Evolutionary conservation across 352 stramenopile genomes (phyloP).

Genomic region (Pythium phragmiticola): DNA sequence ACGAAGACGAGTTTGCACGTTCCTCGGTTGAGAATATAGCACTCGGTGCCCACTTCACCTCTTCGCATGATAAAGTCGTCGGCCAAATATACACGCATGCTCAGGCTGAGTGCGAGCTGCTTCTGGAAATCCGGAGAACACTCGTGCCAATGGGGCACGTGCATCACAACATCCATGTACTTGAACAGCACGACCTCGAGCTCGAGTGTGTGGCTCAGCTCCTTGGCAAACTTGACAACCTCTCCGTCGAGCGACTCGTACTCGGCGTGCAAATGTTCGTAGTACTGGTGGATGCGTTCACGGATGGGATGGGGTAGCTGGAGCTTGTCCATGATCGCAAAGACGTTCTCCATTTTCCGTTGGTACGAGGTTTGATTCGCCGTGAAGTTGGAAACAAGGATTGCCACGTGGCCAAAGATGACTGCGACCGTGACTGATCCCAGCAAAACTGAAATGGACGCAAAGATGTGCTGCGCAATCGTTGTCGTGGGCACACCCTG

Average conservation of each 20-base stretch:
- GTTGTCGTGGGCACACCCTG: conserved; percentile 17
- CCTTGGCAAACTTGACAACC: conserved; percentile 49
- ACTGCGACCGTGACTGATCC: conserved; percentile 58
- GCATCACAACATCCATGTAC: conserved; percentile 67
- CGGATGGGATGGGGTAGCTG: conserved; percentile 43
- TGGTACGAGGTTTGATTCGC: conserved; percentile 50
- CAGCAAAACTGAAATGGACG: conserved; percentile 38
- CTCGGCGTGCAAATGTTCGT: conserved; percentile 61
- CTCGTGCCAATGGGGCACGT: conserved; percentile 56
- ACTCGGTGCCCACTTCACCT: conserved; percentile 53
- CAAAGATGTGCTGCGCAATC: conserved; percentile 40
- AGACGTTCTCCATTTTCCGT: conserved; percentile 64
- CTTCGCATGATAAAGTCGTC: conserved; percentile 71
- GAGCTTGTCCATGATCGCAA: conserved; percentile 54
- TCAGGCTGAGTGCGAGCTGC: conserved; percentile 53
- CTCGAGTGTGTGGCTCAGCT: conserved; percentile 49
- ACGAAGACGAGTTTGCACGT: conserved; percentile 43
- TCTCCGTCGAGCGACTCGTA: conserved; percentile 62
- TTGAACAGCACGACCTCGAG: conserved; percentile 70
- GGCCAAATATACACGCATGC: conserved; percentile 61
- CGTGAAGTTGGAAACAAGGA: conserved; percentile 61
- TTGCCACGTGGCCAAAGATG: conserved; percentile 59
- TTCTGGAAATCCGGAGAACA: conserved; percentile 62
- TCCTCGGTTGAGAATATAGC: conserved; percentile 71
- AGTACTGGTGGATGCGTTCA: conserved; percentile 64